Evolutionary conservation across 495 filamentous ascomycete species (phyloP), one percentile per base, ranked within the genome.

Genomic region (Polyplosphaeria fusca): DNA sequence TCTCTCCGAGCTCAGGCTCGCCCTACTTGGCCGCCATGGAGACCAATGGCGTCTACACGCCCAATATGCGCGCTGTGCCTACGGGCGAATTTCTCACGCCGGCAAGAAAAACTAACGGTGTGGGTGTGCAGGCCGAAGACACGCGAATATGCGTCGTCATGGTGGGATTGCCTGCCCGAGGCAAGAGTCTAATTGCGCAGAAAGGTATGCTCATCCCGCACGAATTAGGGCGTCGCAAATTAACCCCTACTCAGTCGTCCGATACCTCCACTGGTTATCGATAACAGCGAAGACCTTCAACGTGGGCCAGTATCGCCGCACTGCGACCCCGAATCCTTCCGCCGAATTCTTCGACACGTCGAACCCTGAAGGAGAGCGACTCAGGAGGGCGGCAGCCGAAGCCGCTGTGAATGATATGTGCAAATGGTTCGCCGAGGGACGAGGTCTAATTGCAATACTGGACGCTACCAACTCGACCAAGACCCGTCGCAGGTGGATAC

Each of bases 81-180:
- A 64, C 66, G 19, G 68, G 68, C 41, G 64, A 65, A 37, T 65
- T 68, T 18, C 44, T 68, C 7, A 27, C 26, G 5, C 68, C 68
- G 42, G 58, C 49, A 47, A 69, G 61, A 56, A 76, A 70, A 60
- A 75, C 78, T 77, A 81, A 81, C 60, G 68, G 75, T 19, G 63
- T 76, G n/a, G 73, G 71, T 46, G 68, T 77, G 18, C 84, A 94
- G 88, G 88, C 87, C 58, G 93, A 96, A 75, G 89, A 96, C 65
- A 90, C 88, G 26, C 87, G 86, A 67, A 95, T 98, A 71, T 96
- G 91, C 66, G 91, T 98, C n/a, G 88, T 97, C 50, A 96, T 98
- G 93, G 93, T 98, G 43, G 93, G 93, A 38, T 77, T 98, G 57
- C 93, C 93, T 37, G 93, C 93, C 52, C 80, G 93, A 48, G 93